Percentiles rank a stretch among this genome's conserved stretches.
These are phyloP conservation scores for Cyclostephanos invisitatus DNA, from an alignment of 108 stramenopile genomes.

Conservation along the genomic window DNA sequence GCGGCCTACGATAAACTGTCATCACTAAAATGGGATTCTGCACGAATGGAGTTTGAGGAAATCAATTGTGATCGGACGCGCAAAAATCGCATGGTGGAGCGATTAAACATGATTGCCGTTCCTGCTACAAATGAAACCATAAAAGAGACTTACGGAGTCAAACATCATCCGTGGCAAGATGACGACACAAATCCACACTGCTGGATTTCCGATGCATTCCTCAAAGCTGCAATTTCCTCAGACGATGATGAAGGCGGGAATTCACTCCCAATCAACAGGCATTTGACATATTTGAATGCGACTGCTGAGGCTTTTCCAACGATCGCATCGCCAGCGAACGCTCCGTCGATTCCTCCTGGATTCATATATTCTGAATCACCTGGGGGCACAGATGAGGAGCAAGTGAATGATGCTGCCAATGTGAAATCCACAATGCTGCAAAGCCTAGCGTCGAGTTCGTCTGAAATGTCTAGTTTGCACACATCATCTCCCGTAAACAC, in stretches of 20 bases:
- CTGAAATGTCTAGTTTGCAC: slow-evolving; percentile 35
- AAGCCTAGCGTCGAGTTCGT: slow-evolving; percentile 26
- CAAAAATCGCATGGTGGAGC: neutral
- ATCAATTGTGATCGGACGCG: slow-evolving; percentile 2
- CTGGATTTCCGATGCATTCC: slow-evolving; percentile 33
- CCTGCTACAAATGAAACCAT: neutral
- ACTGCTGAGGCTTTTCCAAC: slow-evolving; percentile 4
- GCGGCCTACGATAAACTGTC: slow-evolving; percentile 32
- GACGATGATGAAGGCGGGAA: slow-evolving; percentile 19
- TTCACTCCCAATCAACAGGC: slow-evolving; percentile 11
- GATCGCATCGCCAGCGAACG: neutral
- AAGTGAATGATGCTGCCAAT: neutral
- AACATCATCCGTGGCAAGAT: slow-evolving; percentile 9
- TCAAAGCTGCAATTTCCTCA: slow-evolving; percentile 24
- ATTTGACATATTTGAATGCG: slow-evolving; percentile 14
- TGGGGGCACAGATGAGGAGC: neutral
- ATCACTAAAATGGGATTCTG: slow-evolving; percentile 33
- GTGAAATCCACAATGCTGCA: slow-evolving; percentile 11
- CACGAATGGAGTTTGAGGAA: slow-evolving; percentile 25
- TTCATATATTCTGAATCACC: slow-evolving; percentile 3
- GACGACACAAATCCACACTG: slow-evolving; percentile 11
- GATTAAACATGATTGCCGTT: slow-evolving; percentile 2
- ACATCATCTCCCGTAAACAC: slow-evolving; percentile 21
- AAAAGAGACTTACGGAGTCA: neutral
- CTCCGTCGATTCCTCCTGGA: slow-evolving; percentile 26